Conservation (phyloP, 805 yeast genomes). For the Zygosaccharomyces gambellarensis region DNA sequence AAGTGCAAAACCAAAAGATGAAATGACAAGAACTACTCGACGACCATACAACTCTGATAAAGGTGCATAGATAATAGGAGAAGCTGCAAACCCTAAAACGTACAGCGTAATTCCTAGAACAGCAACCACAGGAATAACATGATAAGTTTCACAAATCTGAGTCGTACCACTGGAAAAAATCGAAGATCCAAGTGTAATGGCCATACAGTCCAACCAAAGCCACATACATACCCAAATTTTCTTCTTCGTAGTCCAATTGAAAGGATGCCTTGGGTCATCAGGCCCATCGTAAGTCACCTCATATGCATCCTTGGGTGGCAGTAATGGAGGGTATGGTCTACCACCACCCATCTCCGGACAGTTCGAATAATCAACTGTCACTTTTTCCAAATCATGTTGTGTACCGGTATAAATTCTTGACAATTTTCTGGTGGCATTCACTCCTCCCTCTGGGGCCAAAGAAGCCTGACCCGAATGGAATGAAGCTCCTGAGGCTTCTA, state of each 20-base stretch:
- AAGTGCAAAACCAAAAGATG: constrained; percentile 51
- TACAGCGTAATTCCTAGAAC: constrained; percentile 72
- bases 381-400: constrained; percentile 25
- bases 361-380: constrained; percentile 33
- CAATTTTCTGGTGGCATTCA: constrained; percentile 33
- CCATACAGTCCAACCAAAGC: constrained; percentile 47
- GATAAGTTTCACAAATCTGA: constrained; percentile 46
- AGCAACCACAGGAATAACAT: constrained; percentile 63
- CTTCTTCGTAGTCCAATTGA: constrained; percentile 58
- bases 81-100: constrained; percentile 91
- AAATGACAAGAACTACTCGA: constrained; percentile 51
- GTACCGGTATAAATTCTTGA: constrained; percentile 43
- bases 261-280: constrained; percentile 74
- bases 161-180: constrained; percentile 61
- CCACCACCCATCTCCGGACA: constrained; percentile 64
- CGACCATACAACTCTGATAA: constrained; percentile 76
- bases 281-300: constrained; percentile 74
- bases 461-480: constrained; percentile 6
- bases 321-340: constrained; percentile 55
- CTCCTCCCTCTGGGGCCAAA: constrained; percentile 21
- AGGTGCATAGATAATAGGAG: constrained; percentile 90
- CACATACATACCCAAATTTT: constrained; percentile 44
- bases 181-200: constrained; percentile 76
- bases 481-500: not conserved
- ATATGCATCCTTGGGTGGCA: constrained; percentile 52